These are phyloP conservation scores for Blastobotrys raffinosifermentans DNA, from an alignment of 1,139 yeast genomes.

Conservation along the genomic window DNA sequence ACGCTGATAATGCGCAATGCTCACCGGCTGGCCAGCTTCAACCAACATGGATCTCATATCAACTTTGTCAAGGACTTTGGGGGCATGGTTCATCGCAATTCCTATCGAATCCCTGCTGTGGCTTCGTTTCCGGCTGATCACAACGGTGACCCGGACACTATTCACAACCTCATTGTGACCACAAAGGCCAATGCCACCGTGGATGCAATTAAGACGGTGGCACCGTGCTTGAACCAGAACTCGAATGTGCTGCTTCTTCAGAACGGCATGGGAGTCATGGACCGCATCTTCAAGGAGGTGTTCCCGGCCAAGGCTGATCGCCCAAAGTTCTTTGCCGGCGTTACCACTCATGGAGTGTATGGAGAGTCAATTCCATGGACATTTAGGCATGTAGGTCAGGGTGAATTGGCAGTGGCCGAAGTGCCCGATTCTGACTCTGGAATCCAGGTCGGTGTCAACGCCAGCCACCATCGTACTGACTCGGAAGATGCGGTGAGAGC, in stretches of 20 bases:
- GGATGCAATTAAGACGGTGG: constrained; percentile 43
- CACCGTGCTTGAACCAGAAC: constrained; percentile 36
- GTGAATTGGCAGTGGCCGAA: constrained; percentile 45
- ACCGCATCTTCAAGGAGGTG: constrained; percentile 44
- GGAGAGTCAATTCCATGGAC: constrained; percentile 30
- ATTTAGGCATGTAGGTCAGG: constrained; percentile 64
- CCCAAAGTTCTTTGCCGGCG: constrained; percentile 66
- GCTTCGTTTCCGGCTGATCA: constrained; percentile 8
- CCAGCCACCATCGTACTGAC: constrained; percentile 9
- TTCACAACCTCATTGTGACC: constrained; percentile 51
- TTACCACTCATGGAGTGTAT: constrained; percentile 77
- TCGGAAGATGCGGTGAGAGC: constrained; percentile 18
- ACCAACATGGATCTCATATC: constrained; percentile 33
- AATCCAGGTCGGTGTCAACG: constrained; percentile 1
- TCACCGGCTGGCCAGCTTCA: constrained; percentile 38
- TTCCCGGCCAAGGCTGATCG: constrained; percentile 45
- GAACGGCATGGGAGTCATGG: constrained; percentile 69
- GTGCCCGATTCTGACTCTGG: constrained; percentile 8
- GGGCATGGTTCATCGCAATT: constrained; percentile 1
- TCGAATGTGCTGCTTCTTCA: constrained; percentile 66
- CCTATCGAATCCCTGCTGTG: constrained; percentile 12
- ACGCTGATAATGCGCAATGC: constrained; percentile 41
- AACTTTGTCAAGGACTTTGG: background rate
- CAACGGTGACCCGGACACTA: constrained; percentile 20
- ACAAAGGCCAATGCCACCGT: constrained; percentile 59